A percentile compares a stretch with the other conserved stretches of the same genome.
Conservation (phyloP, 306 rosid genomes). For the Macrotyloma uniflorum region DNA sequence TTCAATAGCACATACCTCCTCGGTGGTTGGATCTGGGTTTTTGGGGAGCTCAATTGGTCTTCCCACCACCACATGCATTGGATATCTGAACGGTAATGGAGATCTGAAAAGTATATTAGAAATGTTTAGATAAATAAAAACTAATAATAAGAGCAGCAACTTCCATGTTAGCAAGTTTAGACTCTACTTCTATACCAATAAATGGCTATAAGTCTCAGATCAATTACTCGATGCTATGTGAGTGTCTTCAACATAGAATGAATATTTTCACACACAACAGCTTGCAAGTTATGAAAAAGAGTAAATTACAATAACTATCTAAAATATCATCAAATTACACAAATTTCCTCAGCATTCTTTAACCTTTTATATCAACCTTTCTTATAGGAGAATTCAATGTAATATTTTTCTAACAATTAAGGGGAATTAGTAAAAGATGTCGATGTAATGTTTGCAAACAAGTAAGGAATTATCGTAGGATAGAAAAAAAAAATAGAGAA, state of each 20-base stretch:
- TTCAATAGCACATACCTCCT: conserved; percentile 42
- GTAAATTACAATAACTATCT: too few species aligned
- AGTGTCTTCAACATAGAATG: conserved; percentile 3
- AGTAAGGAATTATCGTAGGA: too few species aligned
- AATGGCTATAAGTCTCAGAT: conserved; percentile 22
- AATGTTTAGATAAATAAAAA: background rate
- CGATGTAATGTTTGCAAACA: too few species aligned
- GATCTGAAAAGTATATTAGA: conserved; percentile 54
- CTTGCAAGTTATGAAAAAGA: background rate
- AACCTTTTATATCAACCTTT: too few species aligned
- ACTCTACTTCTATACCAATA: conserved; percentile 3
- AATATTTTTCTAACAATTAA: too few species aligned
- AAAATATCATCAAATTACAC: too few species aligned
- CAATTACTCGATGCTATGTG: background rate
- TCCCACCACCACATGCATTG: conserved; percentile 88
- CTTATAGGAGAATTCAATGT: too few species aligned
- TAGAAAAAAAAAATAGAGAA: too few species aligned
- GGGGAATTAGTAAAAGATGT: too few species aligned
- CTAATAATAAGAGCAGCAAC: background rate
- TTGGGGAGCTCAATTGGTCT: conserved; percentile 70
- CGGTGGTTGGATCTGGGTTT: conserved; percentile 76
- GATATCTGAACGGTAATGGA: conserved; percentile 71
- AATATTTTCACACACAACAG: background rate
- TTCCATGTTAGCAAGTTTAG: conserved; percentile 13
- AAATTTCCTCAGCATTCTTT: too few species aligned